Base-by-base conservation (phyloP, 306 rosid species). In the Vigna nakashimae region DNA sequence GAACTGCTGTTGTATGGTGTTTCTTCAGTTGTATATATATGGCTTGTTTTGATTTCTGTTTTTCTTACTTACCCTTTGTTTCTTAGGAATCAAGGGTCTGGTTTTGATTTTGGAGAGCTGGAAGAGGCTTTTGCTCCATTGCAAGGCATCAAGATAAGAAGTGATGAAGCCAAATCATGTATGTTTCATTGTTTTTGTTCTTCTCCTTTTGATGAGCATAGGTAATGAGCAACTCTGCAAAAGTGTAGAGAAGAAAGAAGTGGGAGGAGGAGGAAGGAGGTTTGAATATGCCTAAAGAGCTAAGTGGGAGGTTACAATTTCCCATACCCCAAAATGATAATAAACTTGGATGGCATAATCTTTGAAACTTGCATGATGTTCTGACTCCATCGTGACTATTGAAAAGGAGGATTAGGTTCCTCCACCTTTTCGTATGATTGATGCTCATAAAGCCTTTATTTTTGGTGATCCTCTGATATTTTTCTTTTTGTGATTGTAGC, bases 101-200 rank as follows among this genome's bases (percentile, higher is more conserved):
- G 87, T 80, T 95, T 92, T 85, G 94, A 87, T 88, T 95, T 92
- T 84, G 98, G 96, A 50, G 99, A 92, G 87, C 90, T 92, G 60
- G 96, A 95, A 86, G 97, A 95, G 76, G 99, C 98, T 69, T 89
- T 95, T 42, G 93, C 76, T 62, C 85, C 22, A 20, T 20, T 93
- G 73, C 96, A 91, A 82, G 97, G 93, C 67, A 79, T 90, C 20
- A 84, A 86, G 84, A 76, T 86, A 10, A 83, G 89, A 85, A 88
- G 92, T 86, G 91, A 95, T 88, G 98, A 91, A 87, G 83, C 87
- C 79, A 90, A 88, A 92, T 83, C 93, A 92, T 34, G 93, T 88
- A 84, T 70, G 86, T 73, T 42, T 52, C 58, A 52, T 52, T 49
- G 82, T 77, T 66, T 24, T 67, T 76, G 12, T 76, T 52, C 45